Evolutionary conservation across 2,329 filamentous ascomycete species (phyloP).

Genomic region (Raffaelea arxii): DNA sequence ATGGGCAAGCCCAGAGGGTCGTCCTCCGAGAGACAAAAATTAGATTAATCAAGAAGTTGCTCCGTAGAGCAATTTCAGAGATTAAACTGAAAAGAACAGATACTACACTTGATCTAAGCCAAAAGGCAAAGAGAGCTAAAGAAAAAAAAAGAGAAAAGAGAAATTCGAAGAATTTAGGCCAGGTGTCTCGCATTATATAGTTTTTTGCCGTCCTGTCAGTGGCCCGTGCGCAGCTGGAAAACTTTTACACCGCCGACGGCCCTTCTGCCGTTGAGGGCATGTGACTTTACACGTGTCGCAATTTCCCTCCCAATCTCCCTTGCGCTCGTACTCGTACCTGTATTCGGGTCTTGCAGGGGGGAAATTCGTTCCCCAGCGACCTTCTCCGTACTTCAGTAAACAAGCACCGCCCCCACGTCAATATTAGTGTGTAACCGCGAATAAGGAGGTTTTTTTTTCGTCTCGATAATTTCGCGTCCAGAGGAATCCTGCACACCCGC

Average conservation of each 20-base stretch:
- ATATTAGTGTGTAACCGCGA: too few relatives aligned
- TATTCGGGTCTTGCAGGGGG: too few relatives aligned
- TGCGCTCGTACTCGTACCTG: too few relatives aligned
- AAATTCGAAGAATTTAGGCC: conserved; percentile 9
- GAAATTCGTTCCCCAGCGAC: too few relatives aligned
- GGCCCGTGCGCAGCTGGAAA: conserved; percentile 3
- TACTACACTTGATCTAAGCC: conserved; percentile 92
- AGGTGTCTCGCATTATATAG: conserved; percentile 8
- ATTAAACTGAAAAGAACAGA: conserved; percentile 98
- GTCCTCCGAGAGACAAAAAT: conserved; percentile 55
- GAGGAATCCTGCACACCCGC: too few relatives aligned
- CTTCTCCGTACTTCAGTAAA: too few relatives aligned
- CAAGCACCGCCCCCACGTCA: too few relatives aligned
- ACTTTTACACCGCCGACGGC: too few relatives aligned
- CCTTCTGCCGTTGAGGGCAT: neutral
- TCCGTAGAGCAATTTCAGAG: conserved; percentile 73
- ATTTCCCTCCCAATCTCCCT: too few relatives aligned
- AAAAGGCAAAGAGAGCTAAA: conserved; percentile 47
- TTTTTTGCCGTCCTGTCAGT: conserved; percentile 3
- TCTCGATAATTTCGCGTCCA: too few relatives aligned
- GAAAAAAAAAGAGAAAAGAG: conserved; percentile 40
- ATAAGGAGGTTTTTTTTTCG: too few relatives aligned
- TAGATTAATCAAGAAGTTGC: conserved; percentile 69
- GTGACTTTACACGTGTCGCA: too few relatives aligned
- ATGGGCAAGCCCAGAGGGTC: conserved; percentile 65